Conservation (phyloP, 2,329 filamentous ascomycete species). For the Pleomassaria siparia region DNA sequence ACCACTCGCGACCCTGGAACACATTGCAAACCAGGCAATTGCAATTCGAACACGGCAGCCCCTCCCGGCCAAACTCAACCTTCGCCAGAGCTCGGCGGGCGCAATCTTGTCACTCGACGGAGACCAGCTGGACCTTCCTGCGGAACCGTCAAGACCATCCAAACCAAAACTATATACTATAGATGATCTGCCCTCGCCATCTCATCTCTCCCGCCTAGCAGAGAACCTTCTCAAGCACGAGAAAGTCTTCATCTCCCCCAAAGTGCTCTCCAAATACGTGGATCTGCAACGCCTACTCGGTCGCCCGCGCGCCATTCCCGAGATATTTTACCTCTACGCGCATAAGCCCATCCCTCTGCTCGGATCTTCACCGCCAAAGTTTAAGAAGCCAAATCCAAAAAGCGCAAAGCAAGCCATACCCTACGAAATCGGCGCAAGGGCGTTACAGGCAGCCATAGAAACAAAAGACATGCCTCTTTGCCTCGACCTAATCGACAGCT, state of each 20-base stretch:
- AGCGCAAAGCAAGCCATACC: constrained; percentile 72
- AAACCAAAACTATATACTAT: constrained; percentile 15
- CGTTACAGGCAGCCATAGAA: constrained; percentile 77
- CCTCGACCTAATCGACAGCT: constrained; percentile 71
- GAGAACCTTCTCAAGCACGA: constrained; percentile 72
- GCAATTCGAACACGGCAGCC: constrained; percentile 31
- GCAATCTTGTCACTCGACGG: constrained; percentile 35
- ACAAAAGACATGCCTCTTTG: constrained; percentile 76
- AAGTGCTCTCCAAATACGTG: constrained; percentile 73
- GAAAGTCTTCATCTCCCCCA: constrained; percentile 76
- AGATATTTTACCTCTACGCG: constrained; percentile 79
- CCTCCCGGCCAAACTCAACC: constrained; percentile 19
- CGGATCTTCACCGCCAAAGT: constrained; percentile 52
- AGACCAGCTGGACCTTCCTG: constrained; percentile 15
- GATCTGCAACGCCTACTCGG: constrained; percentile 72
- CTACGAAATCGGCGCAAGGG: constrained; percentile 67
- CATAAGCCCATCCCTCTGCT: constrained; percentile 73
- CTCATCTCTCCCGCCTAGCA: constrained; percentile 56
- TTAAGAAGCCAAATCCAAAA: constrained; percentile 62
- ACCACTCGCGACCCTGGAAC: constrained; percentile 24
- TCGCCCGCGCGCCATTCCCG: constrained; percentile 74
- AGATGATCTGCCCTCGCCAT: constrained; percentile 29
- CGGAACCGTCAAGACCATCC: constrained; percentile 8
- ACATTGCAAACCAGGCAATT: constrained; percentile 29
- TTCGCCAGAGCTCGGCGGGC: constrained; percentile 36